Base-by-base conservation (phyloP, 164 flowering plant genomes). In the Nelumbo lutea region DNA sequence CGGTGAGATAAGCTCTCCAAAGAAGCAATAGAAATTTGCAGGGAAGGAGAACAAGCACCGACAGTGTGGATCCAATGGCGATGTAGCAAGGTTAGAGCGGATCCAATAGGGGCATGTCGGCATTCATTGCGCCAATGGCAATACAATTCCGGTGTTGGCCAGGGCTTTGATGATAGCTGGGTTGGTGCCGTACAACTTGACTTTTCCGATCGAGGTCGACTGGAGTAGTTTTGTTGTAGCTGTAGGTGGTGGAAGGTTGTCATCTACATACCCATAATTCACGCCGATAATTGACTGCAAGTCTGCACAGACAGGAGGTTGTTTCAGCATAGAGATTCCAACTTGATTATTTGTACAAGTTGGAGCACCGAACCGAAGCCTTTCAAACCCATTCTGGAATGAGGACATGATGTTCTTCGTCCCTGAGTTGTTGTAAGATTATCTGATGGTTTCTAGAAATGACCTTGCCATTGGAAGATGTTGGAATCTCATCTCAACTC, bases 261-360 rank as follows among this genome's bases (percentile, higher is more conserved):
- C 86, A 38, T 91, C 98, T 14, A 91, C 89, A 71, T 88, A 84
- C 38, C 97, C 98, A 64, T 93, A 93, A 77, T 91, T 91, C 5
- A 93, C 75, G 1, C 98, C 97, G 57, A 93, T 78, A 74, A 83
- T 90, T 5, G 98, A 78, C 65, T 93, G 74, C 2, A 93, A 82
- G 1, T 70, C 96, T 93, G 84, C 69, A 71, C 51, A 70, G 71
- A 62, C 11, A 5, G 3, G n/a, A 15, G 9, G 3, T 13, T 48
- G 27, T 27, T 64, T 64, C 50, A 50, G 67, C 27, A 27, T 27
- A 27, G 27, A 65, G 46, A 51, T 38, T 15, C 27, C 15, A 62
- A 14, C 50, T 48, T 13, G 39, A 2, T 40, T 42, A 64, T 8
- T 48, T 42, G 42, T 27, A 27, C 27, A 27, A 27, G 27, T 27